Base-by-base conservation (phyloP, 306 rosid genomes). In the Cucurbita maxima region DNA sequence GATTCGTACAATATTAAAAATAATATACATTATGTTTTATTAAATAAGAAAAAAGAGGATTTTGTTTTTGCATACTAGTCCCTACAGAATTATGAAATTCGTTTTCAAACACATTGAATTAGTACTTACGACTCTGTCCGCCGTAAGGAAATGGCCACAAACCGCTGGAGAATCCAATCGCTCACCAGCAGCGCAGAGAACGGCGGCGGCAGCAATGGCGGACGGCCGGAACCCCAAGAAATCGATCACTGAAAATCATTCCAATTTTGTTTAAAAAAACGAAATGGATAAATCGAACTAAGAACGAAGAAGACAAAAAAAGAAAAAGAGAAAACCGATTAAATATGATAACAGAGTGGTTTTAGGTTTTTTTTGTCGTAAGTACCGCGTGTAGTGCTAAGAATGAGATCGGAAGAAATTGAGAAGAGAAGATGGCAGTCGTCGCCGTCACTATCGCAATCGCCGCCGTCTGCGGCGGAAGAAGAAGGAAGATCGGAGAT, bases 131-230 rank as follows among this genome's bases (percentile, higher is more conserved):
- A 72, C 20, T 37, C 34, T 47, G 54, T 63, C 19, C 72, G 50
- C 47, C 22, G 45, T 47, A 51, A 37, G 60, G 19, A 25, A 38
- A 51, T 48, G 76, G 52, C 8, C 52, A 25, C 18, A 14, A 13
- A n/a, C 53, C 4, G 70, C 48, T 37, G 47, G 59, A n/a, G 57
- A 47, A 52, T 69, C 84, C 2, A 25, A 10, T 30, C 56, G 20
- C 16, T 30, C 50, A 10, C 81, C 73, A 13, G 83, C 79, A 1
- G 86, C 86, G 41, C 87, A 83, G 15, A 88, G 87, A 34, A 86
- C 89, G 6, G 96, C 96, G 48, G 96, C 92, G 5, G 92, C 96
- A 0, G 96, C 96, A 0, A 87, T 52, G 18, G 82, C 62, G 68
- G 96, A 91, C 18, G 96, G 91, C 40, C 87, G 14, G 52, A 83